Evolutionary conservation across 495 filamentous ascomycete genomes (phyloP).

Genomic region (Annulohypoxylon maeteangense): DNA sequence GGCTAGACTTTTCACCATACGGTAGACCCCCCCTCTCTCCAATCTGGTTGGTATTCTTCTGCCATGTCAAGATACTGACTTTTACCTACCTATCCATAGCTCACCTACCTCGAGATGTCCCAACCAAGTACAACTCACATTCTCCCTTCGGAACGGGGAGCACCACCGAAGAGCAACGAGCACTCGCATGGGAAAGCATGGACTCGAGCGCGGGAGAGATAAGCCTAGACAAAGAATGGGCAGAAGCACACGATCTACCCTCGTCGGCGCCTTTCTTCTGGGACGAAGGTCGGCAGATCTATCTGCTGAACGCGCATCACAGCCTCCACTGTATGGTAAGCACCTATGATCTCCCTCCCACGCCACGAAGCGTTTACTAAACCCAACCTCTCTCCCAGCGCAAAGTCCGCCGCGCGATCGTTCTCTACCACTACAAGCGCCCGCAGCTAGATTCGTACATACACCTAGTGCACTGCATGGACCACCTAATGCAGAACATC

Average conservation of each 20-base stretch:
- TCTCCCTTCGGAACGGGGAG: not conserved
- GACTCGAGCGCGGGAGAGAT: not conserved
- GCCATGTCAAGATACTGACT: not conserved
- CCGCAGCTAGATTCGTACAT: not conserved
- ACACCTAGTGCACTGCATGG: not conserved
- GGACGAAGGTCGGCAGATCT: not conserved
- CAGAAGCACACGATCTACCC: not conserved
- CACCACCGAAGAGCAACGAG: not conserved
- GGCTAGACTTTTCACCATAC: not conserved
- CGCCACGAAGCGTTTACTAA: not conserved
- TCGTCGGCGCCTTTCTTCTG: not conserved
- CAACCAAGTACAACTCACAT: not conserved
- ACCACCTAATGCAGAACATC: not conserved
- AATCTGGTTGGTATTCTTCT: not conserved
- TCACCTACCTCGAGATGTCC: not conserved
- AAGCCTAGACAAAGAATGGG: not conserved
- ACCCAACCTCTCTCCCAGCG: not conserved
- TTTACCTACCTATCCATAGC: not conserved
- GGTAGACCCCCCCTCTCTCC: not conserved
- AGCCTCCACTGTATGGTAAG: not conserved
- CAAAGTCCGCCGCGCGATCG: not conserved
- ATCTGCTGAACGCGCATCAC: not conserved
- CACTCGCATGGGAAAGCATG: not conserved
- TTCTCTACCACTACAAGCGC: not conserved
- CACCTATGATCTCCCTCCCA: not conserved